Base-by-base conservation (phyloP, 2,329 filamentous ascomycete species). In the Teratosphaeria gauchensis region DNA sequence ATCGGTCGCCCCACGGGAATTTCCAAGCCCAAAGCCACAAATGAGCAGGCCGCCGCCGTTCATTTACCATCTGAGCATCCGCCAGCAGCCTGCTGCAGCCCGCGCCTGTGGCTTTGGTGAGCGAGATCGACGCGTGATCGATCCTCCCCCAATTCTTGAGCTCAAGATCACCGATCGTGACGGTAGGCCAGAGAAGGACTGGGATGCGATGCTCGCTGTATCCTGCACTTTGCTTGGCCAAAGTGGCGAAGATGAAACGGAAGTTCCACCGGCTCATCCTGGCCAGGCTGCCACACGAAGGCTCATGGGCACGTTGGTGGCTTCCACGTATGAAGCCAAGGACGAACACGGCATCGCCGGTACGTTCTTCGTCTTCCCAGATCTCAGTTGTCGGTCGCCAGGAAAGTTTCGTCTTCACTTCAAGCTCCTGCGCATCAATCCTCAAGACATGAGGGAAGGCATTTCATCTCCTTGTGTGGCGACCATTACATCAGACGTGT, bases 311-410 rank as follows among this genome's bases (percentile, higher is more conserved):
- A 88, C 88, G 7, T 75, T 90, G 7, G 88, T 92, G 3, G 84
- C 87, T 6, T 89, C 86, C 0, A 86, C 89, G 0, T 92, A 90
- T 64, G 84, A 89, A 5, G 89, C 88, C 7, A 80, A 83, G 57
- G 89, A 94, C 69, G 88, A 92, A 67, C 78, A 84, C 56, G 84
- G 84, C 56, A 74, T 82, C 24, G 86, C 90, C 62, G 89, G 89
- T 1, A 90, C 87, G 68, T 94, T 92, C 77, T 94, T 92, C 73
- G 90, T 88, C 70, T 94, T 94, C 69, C 87, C 88, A 0, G 89
- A 94, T 69, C 78, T 94, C 21, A 91, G 87, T 3, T 90, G 88
- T 69, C 83, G 89, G 35, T 91, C 87, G 0, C 85, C 89, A 1
- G 89, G 89, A 21, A 78, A 78, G n/a, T 94, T 89, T 72, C 80